These are phyloP conservation scores for Asterophora lycoperdoides DNA, from an alignment of 768 basidiomycete genomes.

Conservation along the genomic window DNA sequence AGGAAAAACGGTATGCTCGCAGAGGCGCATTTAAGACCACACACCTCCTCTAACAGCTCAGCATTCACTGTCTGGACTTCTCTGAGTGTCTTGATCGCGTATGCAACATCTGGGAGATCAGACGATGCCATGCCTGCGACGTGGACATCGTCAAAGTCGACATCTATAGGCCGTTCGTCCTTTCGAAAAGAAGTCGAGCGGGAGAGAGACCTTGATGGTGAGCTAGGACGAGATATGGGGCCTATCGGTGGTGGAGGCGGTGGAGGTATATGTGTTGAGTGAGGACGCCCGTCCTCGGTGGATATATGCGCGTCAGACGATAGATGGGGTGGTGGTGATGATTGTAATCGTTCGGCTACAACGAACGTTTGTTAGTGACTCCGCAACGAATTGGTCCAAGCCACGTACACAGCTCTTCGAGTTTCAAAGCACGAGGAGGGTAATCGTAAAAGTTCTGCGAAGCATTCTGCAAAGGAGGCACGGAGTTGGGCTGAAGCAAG, in stretches of 20 bases:
- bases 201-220: constrained; percentile 8
- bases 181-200: neutral
- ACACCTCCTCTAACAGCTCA: constrained; percentile 14
- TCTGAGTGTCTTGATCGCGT: constrained; percentile 10
- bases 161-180: neutral
- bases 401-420: constrained; percentile 1
- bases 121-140: neutral
- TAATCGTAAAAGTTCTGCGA: neutral
- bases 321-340: constrained; percentile 5
- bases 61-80: constrained; percentile 10
- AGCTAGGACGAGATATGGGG: constrained; percentile 12
- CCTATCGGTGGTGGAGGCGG: constrained; percentile 10
- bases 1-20: neutral
- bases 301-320: constrained; percentile 8
- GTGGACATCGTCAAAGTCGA: neutral
- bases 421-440: neutral
- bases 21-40: neutral
- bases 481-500: neutral
- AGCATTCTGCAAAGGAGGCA: neutral
- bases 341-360: neutral
- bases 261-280: constrained; percentile 12
- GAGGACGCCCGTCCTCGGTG: neutral
- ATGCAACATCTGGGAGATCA: constrained; percentile 10
- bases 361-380: neutral
- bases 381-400: neutral